Evolutionary conservation across 1,284 basidiomycete genomes (phyloP), one percentile per base, ranked within the genome.

Genomic region (Leccinum griseonigrum): DNA sequence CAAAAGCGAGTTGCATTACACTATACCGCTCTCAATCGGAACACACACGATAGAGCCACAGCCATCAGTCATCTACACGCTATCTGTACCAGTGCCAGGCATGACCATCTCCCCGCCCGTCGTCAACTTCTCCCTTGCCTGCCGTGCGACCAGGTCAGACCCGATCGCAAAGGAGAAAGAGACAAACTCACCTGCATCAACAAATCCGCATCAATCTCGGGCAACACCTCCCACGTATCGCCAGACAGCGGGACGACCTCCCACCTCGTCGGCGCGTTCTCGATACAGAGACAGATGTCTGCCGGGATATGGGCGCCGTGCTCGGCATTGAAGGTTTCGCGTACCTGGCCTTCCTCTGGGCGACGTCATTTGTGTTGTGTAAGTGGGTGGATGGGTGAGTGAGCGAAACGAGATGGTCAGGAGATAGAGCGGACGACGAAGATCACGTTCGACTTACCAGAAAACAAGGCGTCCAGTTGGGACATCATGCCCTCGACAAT

Each of bases 251-350:
- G 86, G 1, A 82, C 69, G 16, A 91, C 77, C 60, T 86, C 81
- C 86, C 87, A 91, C 57, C 79, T 78, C 46, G 88, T 90, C 6
- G 91, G 91, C 16, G 81, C 74, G 68, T 91, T 89, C 64, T 83
- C 83, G 56, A 92, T 85, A 63, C 82, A 88, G 9, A 91, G 75
- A 71, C 90, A 92, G 46, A 93, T 80, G 68, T 93, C 91, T 63
- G 85, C 82, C 1, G 91, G 91, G 2, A 93, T 80, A 69, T 88
- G 83, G 16, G 80, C 80, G 0, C 90, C 90, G 60, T 92, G 85
- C 58, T 86, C 84, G 2, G 77, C 77, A 64, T 90, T 89, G 74
- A 93, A 93, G n/a, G 80, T 80, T 55, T 82, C 80, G 51, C 91
- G 81, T 10, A 83, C 71, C 60, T 79, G 77, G 22, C 80, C 80